Percentiles rank a stretch among this genome's conserved stretches.
Evolutionary conservation across 2,329 filamentous ascomycete genomes (phyloP).

Genomic region (Hypoxylon sp.): DNA sequence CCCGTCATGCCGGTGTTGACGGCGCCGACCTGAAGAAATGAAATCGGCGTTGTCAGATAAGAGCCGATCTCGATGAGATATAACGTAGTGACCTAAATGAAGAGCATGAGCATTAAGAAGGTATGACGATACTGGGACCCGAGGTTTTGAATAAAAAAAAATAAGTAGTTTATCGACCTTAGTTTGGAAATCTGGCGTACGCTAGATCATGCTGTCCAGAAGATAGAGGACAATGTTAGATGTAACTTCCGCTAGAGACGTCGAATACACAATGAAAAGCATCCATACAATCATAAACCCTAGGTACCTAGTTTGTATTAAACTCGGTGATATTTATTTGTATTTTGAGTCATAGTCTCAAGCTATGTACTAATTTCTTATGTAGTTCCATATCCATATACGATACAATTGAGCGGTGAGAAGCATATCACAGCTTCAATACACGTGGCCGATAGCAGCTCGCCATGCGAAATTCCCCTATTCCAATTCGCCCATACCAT

Average conservation of each 20-base stretch:
- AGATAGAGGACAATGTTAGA: not conserved
- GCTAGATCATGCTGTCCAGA: not conserved
- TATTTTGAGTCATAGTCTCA: not conserved
- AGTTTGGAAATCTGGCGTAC: not conserved
- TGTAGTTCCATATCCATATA: not conserved
- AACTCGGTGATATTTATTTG: not conserved
- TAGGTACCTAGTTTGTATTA: no score
- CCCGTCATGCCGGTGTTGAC: conserved; percentile 39
- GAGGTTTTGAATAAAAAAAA: not conserved
- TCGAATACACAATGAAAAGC: not conserved
- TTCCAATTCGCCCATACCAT: not conserved
- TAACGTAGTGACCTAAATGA: no score
- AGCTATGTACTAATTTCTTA: not conserved
- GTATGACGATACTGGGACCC: not conserved
- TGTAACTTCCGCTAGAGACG: not conserved
- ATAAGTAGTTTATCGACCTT: not conserved
- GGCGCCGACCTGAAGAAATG: conserved; percentile 27
- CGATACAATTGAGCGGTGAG: conserved; percentile 8
- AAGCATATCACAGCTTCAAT: conserved; percentile 30
- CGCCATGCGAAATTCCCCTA: not conserved
- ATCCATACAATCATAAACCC: not conserved
- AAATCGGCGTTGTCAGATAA: not conserved
- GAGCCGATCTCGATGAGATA: not conserved
- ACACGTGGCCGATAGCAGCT: not conserved
- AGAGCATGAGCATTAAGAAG: no score